Evolutionary conservation across 345 rosid genomes (phyloP).

Genomic region (Cochlearia excelsa): DNA sequence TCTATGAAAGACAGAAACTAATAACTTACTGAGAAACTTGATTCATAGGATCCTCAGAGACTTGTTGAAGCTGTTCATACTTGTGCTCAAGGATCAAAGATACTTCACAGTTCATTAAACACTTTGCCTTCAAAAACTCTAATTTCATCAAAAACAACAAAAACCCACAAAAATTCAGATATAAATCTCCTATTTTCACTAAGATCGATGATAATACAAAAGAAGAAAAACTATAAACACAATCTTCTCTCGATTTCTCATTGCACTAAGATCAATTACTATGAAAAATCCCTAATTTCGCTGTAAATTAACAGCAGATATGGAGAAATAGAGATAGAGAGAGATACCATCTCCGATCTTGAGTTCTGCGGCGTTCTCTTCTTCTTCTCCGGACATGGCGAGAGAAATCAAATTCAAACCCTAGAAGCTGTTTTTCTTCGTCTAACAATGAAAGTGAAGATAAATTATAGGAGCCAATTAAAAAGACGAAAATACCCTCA

Average conservation of each 20-base stretch:
- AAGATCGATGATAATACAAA: too few species aligned
- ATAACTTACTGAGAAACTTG: constrained; percentile 87
- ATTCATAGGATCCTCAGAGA: constrained; percentile 88
- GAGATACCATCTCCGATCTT: constrained; percentile 87
- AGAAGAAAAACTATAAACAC: too few species aligned
- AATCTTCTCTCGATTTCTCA: too few species aligned
- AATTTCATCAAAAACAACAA: not conserved
- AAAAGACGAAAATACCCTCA: too few species aligned
- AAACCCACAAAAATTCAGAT: not conserved
- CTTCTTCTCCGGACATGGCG: constrained; percentile 90
- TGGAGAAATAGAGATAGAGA: constrained; percentile 12
- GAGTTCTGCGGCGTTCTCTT: constrained; percentile 98
- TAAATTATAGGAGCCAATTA: not conserved
- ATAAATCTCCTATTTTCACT: not conserved
- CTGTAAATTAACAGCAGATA: not conserved
- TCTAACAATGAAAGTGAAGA: not conserved
- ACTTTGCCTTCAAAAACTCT: constrained; percentile 98
- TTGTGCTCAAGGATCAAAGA: constrained; percentile 89
- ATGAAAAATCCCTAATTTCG: constrained; percentile 1
- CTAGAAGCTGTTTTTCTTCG: constrained; percentile 1
- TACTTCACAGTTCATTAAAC: constrained; percentile 97
- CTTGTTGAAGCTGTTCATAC: constrained; percentile 87
- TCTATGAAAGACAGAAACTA: too few species aligned
- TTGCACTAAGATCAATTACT: constrained; percentile 5
- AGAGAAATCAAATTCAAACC: not conserved